Base-by-base conservation (phyloP, 1,139 yeast genomes). In the Diutina sp. region DNA sequence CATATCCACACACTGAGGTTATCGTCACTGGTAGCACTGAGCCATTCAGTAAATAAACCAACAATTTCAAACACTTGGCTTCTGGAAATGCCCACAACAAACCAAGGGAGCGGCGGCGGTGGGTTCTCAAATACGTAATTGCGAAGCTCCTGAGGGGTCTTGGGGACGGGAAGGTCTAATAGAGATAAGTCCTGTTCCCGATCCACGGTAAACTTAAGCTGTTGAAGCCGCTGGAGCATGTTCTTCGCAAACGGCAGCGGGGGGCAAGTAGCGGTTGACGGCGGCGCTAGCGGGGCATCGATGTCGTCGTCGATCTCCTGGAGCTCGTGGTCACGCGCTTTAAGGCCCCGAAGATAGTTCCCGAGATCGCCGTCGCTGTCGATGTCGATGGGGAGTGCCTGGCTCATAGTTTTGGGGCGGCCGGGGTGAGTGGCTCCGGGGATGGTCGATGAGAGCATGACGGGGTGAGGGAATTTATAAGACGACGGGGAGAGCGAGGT, bases 31-130 rank as follows among this genome's bases (percentile, higher is more conserved):
- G 53, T n/a, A 16, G 44, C 16, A 16, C 53, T 29, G 18, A 50
- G 21, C 53, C 53, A 50, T 32, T 50, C n/a, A 29, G 53, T 50
- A 7, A 50, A 50, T 4, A 32, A 14, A 11, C 9, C 21, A 5
- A 50, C 21, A 12, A 50, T 12, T 6, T 50, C 25, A n/a, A 50
- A 29, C 3, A 50, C 45, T 32, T 30, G 41, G 11, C 18, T 21
- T 6, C 53, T 44, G 11, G 32, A 3, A 12, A 50, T 32, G 14
- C 41, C 53, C 32, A 28, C 25, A 8, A 16, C 25, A 50, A 50
- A 50, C 53, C 53, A 50, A 7, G 53, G 29, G 4, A 50, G 21
- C 11, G 53, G 53, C n/a, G 53, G 53, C 18, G 53, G 53, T 2
- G 41, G 53, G 28, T 50, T 50, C 16, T 29, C 41, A 50, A 28